A percentile compares a stretch with the other conserved stretches of the same genome.
These are phyloP conservation scores for Antitrichia curtipendula DNA, from an alignment of 225 moss, liverwort and hornwort species.

Conservation along the genomic window DNA sequence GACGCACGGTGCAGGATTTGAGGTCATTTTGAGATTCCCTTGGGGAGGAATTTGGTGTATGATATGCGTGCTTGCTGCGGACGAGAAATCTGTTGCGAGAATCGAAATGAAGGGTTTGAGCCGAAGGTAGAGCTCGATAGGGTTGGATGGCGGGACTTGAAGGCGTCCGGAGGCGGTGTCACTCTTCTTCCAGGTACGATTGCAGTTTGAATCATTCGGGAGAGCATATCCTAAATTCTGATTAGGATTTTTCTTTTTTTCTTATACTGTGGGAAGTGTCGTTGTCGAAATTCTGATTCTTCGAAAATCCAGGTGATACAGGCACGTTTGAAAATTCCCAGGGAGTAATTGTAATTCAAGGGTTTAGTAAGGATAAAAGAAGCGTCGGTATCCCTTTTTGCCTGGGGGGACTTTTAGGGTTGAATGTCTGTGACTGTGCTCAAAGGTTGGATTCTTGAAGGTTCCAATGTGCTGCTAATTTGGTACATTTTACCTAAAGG, in stretches of 20 bases:
- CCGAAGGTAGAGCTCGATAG: not conserved
- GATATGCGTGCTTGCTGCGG: not conserved
- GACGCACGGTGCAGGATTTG: not conserved
- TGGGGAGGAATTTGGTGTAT: not conserved
- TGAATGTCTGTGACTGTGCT: not conserved
- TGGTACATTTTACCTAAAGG: not conserved
- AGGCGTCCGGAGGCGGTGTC: not conserved
- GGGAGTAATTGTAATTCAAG: not conserved
- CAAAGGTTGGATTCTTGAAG: not conserved
- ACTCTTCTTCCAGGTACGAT: not conserved
- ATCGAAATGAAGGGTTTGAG: not conserved
- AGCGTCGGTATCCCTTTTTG: not conserved
- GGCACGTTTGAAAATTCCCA: not conserved
- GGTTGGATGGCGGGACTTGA: not conserved
- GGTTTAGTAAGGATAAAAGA: not conserved
- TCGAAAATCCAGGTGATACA: not conserved
- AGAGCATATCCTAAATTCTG: not conserved
- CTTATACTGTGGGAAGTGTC: not conserved
- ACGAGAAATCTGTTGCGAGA: not conserved
- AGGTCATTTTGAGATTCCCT: not conserved
- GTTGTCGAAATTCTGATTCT: not conserved
- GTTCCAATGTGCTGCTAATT: not conserved
- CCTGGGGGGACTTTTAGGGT: not conserved
- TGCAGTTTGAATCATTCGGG: not conserved
- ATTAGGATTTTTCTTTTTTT: not conserved